Percentiles rank a stretch among this genome's conserved stretches.
Evolutionary conservation across 768 basidiomycete species (phyloP).

Genomic region (Hirschioporus abietinus): DNA sequence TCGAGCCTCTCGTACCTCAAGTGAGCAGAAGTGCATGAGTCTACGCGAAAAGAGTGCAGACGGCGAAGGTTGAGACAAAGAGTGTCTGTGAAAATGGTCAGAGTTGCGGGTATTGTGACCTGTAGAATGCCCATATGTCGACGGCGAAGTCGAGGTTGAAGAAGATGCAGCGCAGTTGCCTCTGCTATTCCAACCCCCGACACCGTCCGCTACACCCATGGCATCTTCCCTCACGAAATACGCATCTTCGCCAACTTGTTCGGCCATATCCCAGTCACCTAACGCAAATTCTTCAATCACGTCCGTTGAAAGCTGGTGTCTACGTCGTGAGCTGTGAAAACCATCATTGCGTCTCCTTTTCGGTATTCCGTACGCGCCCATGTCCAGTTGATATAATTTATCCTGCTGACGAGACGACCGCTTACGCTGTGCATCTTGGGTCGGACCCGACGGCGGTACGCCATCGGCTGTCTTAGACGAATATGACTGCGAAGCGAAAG

Average conservation of each 20-base stretch:
- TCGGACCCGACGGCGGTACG: conserved; percentile 15
- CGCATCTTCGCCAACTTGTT: conserved; percentile 89
- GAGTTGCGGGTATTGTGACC: conserved; percentile 8
- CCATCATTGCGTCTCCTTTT: conserved; percentile 41
- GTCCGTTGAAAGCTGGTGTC: conserved; percentile 20
- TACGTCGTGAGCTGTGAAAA: conserved; percentile 17
- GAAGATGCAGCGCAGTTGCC: conserved; percentile 23
- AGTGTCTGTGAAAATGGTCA: conserved; percentile 2
- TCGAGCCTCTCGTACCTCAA: conserved; percentile 38
- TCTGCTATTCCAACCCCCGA: conserved; percentile 74
- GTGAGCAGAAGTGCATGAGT: conserved; percentile 81
- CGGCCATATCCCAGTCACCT: conserved; percentile 36
- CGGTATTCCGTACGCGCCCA: conserved; percentile 83
- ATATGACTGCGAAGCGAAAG: conserved; percentile 17
- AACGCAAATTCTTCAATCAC: conserved; percentile 27
- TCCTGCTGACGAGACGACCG: not conserved
- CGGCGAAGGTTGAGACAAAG: conserved; percentile 30
- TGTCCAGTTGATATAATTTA: conserved; percentile 52
- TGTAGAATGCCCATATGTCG: conserved; percentile 5
- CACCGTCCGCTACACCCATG: conserved; percentile 93
- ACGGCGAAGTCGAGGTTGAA: conserved; percentile 7
- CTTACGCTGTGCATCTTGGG: conserved; percentile 23
- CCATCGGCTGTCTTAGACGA: conserved; percentile 8
- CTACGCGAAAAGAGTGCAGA: conserved; percentile 65
- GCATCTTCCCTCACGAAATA: conserved; percentile 80